Base-by-base conservation (phyloP, 257 asterid genomes). In the Ocimum tenuiflorum region DNA sequence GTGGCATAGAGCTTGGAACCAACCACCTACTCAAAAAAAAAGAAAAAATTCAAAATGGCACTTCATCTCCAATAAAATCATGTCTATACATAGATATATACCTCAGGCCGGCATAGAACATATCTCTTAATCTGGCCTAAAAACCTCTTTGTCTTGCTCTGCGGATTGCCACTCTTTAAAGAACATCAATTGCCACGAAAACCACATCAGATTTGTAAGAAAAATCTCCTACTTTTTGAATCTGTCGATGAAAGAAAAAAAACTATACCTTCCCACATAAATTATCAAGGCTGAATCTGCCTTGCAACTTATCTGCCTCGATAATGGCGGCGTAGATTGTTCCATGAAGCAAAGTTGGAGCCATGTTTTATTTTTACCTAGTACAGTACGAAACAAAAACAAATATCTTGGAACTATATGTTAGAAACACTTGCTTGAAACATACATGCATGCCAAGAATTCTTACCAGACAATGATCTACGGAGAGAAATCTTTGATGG, bases 281-380 rank as follows among this genome's bases (percentile, higher is more conserved):
- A 67, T 66, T 67, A 13, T 74, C 76, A 3, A 81, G 64, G 70
- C 68, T 78, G 22, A 78, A 78, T 41, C 88, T 86, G 2, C 83
- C 70, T 3, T 76, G 80, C 63, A 88, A 65, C 52, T 63, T 68
- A 15, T 80, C 85, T 63, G 85, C 80, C 73, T 81, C 96, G 15
- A 51, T 75, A 65, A 91, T 83, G 33, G 84, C 86, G 12, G 82
- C 96, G 63, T 47, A 72, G 41, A 91, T 78, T 12, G 87, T 88
- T 65, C 97, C 97, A 68, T 91, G 97, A 49, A 91, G 87, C 89
- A 88, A 68, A 50, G 42, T 64, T 11, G 80, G 79, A 56, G 75
- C 84, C 89, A 85, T 83, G 7, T 66, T 42, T 35, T 54, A 2
- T 27, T 2, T 4, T 10, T 3, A 3, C 74, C 55, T 11, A 59